Percentiles rank a stretch among this genome's conserved stretches.
phyloP scores from a whole-genome alignment of 1,139 yeast species.

The Candida anutae region DNA sequence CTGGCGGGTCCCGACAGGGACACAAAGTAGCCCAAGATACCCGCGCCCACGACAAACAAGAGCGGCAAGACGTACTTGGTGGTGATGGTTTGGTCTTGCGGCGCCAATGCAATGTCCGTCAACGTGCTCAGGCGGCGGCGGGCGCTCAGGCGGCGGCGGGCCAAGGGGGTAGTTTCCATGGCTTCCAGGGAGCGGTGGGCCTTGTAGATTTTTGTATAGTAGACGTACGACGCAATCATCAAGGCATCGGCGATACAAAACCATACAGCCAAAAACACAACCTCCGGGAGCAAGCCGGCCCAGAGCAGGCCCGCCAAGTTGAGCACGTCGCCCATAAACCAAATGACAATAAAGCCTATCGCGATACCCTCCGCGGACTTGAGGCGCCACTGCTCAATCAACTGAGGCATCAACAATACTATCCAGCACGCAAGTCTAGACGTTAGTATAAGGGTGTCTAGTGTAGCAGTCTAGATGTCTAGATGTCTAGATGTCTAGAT shows the following conservation, averaged over 20 bases:
- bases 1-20: constrained; percentile 21
- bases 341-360: constrained; percentile 56
- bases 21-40: constrained; percentile 51
- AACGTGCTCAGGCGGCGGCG: constrained; percentile 35
- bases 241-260: constrained; percentile 62
- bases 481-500: too few species aligned
- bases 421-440: constrained; percentile 65
- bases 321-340: constrained; percentile 70
- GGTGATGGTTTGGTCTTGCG: constrained; percentile 37
- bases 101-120: constrained; percentile 39
- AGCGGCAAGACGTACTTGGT: constrained; percentile 53
- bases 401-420: constrained; percentile 71
- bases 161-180: constrained; percentile 10
- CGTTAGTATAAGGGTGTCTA: not conserved
- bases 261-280: constrained; percentile 64
- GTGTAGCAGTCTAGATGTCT: not conserved
- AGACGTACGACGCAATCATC: constrained; percentile 54
- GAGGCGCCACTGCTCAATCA: constrained; percentile 73
- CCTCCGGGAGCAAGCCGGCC: constrained; percentile 68
- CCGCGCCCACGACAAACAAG: constrained; percentile 60
- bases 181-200: constrained; percentile 16
- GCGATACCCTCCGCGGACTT: constrained; percentile 78
- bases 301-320: constrained; percentile 63
- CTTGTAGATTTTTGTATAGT: constrained; percentile 42
- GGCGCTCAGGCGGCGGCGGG: constrained; percentile 34